Percentiles rank a stretch among this genome's conserved stretches.
Conservation (phyloP, 169 alveolate genomes). For the Cyclospora cayetanensis region DNA sequence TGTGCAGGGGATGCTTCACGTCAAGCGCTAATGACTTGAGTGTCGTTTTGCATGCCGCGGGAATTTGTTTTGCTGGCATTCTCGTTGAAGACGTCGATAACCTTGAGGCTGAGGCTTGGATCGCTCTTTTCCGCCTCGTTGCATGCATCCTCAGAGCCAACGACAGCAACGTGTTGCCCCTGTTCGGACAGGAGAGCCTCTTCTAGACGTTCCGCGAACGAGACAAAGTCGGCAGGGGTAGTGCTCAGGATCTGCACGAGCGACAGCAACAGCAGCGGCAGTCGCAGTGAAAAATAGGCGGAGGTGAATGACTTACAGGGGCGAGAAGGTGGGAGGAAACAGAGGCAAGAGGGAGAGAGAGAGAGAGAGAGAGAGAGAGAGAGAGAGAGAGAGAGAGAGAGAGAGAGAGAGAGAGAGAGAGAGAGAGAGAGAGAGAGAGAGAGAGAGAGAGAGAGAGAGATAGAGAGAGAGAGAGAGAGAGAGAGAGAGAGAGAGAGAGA, state of each 20-base stretch:
- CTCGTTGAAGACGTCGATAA: not conserved
- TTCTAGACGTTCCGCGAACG: slow-evolving; percentile 38
- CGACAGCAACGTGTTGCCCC: not conserved
- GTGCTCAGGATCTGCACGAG: slow-evolving; percentile 53
- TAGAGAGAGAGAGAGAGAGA: too few relatives aligned
- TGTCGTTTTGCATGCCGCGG: too few relatives aligned
- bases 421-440: not conserved
- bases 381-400: not conserved
- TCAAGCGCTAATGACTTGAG: too few relatives aligned
- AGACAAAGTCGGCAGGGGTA: not conserved
- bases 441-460: too few relatives aligned
- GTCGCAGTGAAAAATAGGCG: too few relatives aligned
- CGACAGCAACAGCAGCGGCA: not conserved
- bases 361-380: not conserved
- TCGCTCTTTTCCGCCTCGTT: not conserved
- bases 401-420: not conserved
- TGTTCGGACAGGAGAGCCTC: not conserved
- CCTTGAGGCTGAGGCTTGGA: not conserved
- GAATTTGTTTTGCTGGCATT: too few relatives aligned
- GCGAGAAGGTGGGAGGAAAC: too few relatives aligned
- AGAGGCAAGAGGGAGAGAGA: not conserved
- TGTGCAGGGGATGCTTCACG: too few relatives aligned
- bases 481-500: too few relatives aligned
- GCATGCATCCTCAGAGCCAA: not conserved
- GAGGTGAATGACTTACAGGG: too few relatives aligned